These are phyloP conservation scores for Marsdenia floribunda DNA, from an alignment of 257 asterid genomes.

Conservation along the genomic window DNA sequence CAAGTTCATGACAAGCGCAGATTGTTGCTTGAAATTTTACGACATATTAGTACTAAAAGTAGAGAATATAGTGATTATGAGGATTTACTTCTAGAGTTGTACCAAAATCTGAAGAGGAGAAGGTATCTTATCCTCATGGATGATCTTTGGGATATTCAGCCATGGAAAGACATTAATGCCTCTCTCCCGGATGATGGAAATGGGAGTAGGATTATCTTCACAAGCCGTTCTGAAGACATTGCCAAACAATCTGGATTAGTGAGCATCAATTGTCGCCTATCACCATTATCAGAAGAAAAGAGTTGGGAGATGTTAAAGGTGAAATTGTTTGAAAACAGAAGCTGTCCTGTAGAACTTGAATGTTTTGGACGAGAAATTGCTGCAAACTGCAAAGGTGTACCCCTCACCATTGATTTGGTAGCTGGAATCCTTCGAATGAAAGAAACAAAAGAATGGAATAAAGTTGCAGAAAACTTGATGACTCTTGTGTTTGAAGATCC, in stretches of 20 bases:
- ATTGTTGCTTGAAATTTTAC: too few species aligned
- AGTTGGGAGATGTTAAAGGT: conserved; percentile 3
- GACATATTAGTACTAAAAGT: too few species aligned
- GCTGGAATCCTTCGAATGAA: neutral
- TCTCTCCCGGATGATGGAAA: too few species aligned
- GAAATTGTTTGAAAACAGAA: neutral
- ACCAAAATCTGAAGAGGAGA: conserved; percentile 2
- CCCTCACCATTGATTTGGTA: too few species aligned
- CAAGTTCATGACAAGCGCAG: too few species aligned
- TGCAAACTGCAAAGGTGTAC: too few species aligned
- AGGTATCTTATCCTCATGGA: too few species aligned
- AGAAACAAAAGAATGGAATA: neutral
- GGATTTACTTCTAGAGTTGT: neutral
- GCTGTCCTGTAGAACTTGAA: conserved; percentile 1
- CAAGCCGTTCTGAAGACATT: conserved; percentile 3
- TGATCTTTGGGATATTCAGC: conserved; percentile 7
- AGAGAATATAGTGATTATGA: neutral
- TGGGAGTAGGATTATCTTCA: too few species aligned
- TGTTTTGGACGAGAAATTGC: too few species aligned
- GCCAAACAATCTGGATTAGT: neutral
- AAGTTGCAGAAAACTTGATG: neutral
- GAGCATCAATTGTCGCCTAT: neutral
- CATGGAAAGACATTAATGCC: neutral
- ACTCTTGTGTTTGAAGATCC: neutral
- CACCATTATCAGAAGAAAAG: too few species aligned